Conservation (phyloP, 1,284 basidiomycete species). For the Phlebopus sp. region DNA sequence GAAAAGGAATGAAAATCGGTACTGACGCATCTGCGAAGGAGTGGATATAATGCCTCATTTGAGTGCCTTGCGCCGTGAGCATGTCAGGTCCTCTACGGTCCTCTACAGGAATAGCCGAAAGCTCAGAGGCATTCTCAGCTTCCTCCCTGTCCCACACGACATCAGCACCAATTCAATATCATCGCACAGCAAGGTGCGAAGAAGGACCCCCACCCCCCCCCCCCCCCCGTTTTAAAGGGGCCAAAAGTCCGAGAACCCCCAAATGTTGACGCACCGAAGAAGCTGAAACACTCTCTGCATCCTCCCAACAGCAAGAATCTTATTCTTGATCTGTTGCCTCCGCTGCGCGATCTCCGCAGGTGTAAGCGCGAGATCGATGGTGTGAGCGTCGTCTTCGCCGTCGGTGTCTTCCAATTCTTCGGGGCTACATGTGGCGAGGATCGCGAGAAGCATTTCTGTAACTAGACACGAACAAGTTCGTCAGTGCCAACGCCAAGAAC, state of each 20-base stretch:
- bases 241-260: background rate
- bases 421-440: conserved; percentile 90
- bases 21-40: conserved; percentile 91
- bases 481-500: background rate
- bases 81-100: conserved; percentile 46
- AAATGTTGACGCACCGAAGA: conserved; percentile 57
- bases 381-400: conserved; percentile 34
- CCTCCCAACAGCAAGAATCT: conserved; percentile 89
- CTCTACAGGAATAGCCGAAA: conserved; percentile 57
- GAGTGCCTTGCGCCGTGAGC: conserved; percentile 53
- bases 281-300: conserved; percentile 92
- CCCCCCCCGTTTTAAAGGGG: background rate
- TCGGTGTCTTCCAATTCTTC: conserved; percentile 84
- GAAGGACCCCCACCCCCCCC: no score
- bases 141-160: conserved; percentile 66
- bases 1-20: conserved; percentile 1
- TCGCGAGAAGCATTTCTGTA: conserved; percentile 95
- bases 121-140: conserved; percentile 90
- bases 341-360: conserved; percentile 46
- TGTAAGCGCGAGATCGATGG: conserved; percentile 35
- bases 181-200: background rate
- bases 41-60: conserved; percentile 80
- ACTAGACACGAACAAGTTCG: conserved; percentile 45
- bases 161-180: conserved; percentile 3
- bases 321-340: conserved; percentile 88